Base-by-base conservation (phyloP, 768 basidiomycete genomes). In the Hemileccinum rubropunctum region DNA sequence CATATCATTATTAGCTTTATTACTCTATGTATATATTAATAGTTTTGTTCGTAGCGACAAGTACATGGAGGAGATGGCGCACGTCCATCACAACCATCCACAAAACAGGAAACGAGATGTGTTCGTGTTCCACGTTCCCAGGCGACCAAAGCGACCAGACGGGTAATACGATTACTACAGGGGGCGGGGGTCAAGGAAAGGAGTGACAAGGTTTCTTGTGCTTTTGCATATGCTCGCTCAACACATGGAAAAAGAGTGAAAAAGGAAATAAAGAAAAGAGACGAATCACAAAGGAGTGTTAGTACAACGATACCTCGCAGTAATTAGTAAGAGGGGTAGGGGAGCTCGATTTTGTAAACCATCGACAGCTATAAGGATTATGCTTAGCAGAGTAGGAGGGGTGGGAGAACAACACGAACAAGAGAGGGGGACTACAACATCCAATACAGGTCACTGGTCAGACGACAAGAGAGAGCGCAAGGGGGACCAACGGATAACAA, bases 281-380 rank as follows among this genome's bases (percentile, higher is more conserved):
- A n/a, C 40, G 18, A 28, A n/a, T 38, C 53, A 45, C 53, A 62
- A 69, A 55, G 4, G 63, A 58, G 54, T 53, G 54, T 48, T 59
- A 49, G 49, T 67, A 69, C 60, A 64, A 42, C 45, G 46, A 57
- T 52, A 50, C 52, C 59, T 53, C 28, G 40, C 12, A 4, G 33
- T 41, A 46, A 45, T 61, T 57, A 62, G 51, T 41, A 45, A 57
- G 56, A 63, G 51, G 42, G 20, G 28, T 7, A 13, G 15, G 35
- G 17, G 39, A 35, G 54, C 14, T 50, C 54, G 17, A 42, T 43
- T 39, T 46, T 43, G 36, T 42, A 45, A 9, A 52, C 45, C 52
- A 56, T 52, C 57, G 39, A 52, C 46, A 62, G 44, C 46, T 52
- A 53, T 47, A 39, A 11, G 42, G 13, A 52, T 51, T 54, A 9